phyloP scores from a whole-genome alignment of 805 yeast species.

The Candida rishiriensis region DNA sequence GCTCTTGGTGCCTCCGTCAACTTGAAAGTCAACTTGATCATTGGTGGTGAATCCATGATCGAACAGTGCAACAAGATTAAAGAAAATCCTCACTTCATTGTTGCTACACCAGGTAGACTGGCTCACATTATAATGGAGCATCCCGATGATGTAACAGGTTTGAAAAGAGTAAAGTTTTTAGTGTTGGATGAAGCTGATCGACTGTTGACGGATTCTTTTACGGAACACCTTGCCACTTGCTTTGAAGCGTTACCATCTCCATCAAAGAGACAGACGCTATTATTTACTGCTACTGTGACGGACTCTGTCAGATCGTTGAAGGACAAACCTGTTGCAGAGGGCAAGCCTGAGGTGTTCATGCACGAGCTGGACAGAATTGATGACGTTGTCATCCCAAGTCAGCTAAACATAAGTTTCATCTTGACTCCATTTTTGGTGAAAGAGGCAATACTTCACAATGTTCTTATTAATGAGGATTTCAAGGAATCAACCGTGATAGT shows the following conservation, averaged over 20 bases:
- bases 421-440: constrained; percentile 84
- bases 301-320: constrained; percentile 82
- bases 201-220: constrained; percentile 76
- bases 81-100: constrained; percentile 84
- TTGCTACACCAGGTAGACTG: constrained; percentile 95
- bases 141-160: constrained; percentile 77
- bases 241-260: constrained; percentile 68
- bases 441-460: constrained; percentile 76
- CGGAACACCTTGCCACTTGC: constrained; percentile 71
- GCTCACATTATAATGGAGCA: constrained; percentile 89
- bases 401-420: constrained; percentile 60
- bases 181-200: constrained; percentile 97
- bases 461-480: constrained; percentile 60
- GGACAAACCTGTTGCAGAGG: constrained; percentile 52
- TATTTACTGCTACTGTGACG: constrained; percentile 95
- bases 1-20: constrained; percentile 91
- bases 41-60: constrained; percentile 95
- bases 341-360: constrained; percentile 55
- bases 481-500: constrained; percentile 70
- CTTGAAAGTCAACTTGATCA: constrained; percentile 74
- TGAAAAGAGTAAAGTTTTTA: constrained; percentile 71
- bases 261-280: constrained; percentile 72
- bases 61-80: constrained; percentile 80
- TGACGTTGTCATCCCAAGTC: constrained; percentile 74
- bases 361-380: constrained; percentile 75